Conservation (phyloP, 2,329 filamentous ascomycete species). For the Lithohypha guttulata region DNA sequence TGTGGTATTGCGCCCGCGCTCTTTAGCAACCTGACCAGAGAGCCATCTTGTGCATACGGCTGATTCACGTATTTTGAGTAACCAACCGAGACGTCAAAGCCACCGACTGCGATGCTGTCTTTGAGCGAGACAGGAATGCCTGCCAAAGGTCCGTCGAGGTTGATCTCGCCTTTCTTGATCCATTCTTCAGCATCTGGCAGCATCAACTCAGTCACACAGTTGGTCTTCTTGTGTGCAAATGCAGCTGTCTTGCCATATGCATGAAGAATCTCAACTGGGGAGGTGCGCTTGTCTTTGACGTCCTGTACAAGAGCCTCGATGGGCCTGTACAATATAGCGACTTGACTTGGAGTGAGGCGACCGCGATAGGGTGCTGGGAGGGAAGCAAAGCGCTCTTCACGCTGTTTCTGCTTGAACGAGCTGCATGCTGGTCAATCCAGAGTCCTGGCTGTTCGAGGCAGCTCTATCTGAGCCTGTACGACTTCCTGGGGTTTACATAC, state of each 20-base stretch:
- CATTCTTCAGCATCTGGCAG: conserved; percentile 67
- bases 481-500: conserved; percentile 38
- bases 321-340: conserved; percentile 56
- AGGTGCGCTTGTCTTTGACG: conserved; percentile 58
- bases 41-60: conserved; percentile 55
- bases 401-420: conserved; percentile 67
- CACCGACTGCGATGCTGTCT: conserved; percentile 63
- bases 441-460: neutral
- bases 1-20: conserved; percentile 81
- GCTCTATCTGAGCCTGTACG: too few species aligned
- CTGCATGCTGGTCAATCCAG: too few species aligned
- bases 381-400: conserved; percentile 55
- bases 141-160: conserved; percentile 70
- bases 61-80: conserved; percentile 65
- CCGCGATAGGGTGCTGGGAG: conserved; percentile 56
- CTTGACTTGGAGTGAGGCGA: conserved; percentile 54
- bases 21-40: conserved; percentile 65
- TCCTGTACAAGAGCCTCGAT: conserved; percentile 69
- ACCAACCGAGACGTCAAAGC: conserved; percentile 72
- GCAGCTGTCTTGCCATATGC: conserved; percentile 81
- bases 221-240: conserved; percentile 74
- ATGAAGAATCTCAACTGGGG: conserved; percentile 63
- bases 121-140: conserved; percentile 83
- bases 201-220: conserved; percentile 81
- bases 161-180: conserved; percentile 46